Conservation (phyloP, 129 eudicot species). For the Oenanthe sinensis region DNA sequence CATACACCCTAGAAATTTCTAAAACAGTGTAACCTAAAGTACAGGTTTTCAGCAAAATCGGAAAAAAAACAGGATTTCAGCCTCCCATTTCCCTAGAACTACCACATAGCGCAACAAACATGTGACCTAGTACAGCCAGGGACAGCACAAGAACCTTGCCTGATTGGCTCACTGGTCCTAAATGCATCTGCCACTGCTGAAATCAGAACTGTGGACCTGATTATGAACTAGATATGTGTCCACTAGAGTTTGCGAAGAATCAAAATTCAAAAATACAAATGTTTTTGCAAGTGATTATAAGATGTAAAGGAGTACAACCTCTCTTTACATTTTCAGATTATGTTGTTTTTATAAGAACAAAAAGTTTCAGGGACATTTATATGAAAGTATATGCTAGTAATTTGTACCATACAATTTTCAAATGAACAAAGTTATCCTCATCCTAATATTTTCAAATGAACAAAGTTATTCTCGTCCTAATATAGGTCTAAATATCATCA, state of each 20-base stretch:
- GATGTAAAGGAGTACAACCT: neutral
- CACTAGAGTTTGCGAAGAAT: slow-evolving; percentile 2
- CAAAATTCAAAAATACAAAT: neutral
- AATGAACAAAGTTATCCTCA: neutral
- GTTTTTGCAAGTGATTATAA: no score
- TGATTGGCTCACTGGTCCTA: no score
- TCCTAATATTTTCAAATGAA: neutral
- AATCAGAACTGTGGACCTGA: neutral
- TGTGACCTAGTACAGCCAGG: neutral
- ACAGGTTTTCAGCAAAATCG: neutral
- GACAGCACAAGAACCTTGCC: neutral
- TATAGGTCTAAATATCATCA: neutral
- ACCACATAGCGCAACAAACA: neutral
- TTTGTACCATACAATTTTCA: neutral
- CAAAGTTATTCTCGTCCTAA: neutral
- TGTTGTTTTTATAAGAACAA: neutral
- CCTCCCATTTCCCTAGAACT: neutral
- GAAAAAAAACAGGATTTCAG: neutral
- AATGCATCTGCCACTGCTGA: neutral
- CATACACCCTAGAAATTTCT: neutral
- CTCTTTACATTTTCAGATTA: no score
- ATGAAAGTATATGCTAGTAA: neutral
- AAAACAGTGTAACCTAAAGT: neutral
- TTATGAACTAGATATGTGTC: neutral
- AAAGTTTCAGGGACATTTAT: neutral